Evolutionary conservation across 2,329 filamentous ascomycete genomes (phyloP).

Genomic region (Fusarium miscanthi): DNA sequence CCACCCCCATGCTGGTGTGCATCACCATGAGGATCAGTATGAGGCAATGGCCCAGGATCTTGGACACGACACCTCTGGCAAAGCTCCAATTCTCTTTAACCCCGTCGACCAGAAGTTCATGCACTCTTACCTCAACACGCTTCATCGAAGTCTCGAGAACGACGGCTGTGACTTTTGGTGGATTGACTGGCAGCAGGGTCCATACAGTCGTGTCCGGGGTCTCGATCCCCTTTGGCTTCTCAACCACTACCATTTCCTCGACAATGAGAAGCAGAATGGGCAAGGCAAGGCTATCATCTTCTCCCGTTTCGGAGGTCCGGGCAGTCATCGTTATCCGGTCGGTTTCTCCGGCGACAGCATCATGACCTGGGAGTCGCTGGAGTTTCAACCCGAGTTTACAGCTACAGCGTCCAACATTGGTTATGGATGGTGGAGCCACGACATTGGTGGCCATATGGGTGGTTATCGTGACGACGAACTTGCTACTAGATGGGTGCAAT

Average conservation of each 20-base stretch:
- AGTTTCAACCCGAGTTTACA: constrained; percentile 75
- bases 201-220: constrained; percentile 62
- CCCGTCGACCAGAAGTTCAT: constrained; percentile 64
- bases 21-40: constrained; percentile 67
- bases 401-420: constrained; percentile 74
- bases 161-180: constrained; percentile 73
- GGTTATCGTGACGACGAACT: constrained; percentile 69
- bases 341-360: constrained; percentile 73
- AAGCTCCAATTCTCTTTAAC: constrained; percentile 67
- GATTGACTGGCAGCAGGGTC: constrained; percentile 75
- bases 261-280: constrained; percentile 53
- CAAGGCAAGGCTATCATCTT: constrained; percentile 61
- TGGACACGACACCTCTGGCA: constrained; percentile 60
- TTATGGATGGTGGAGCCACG: constrained; percentile 76
- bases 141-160: constrained; percentile 66
- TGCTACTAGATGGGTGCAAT: constrained; percentile 69
- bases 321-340: constrained; percentile 72
- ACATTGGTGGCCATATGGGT: constrained; percentile 72
- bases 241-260: constrained; percentile 73
- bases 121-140: constrained; percentile 67
- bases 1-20: constrained; percentile 69
- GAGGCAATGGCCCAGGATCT: constrained; percentile 63
- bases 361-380: constrained; percentile 68
- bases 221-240: constrained; percentile 73
- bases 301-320: constrained; percentile 70